Percentiles rank a stretch among this genome's conserved stretches.
phyloP scores from a whole-genome alignment of 306 rosid genomes.

The Carpinus fangiana region DNA sequence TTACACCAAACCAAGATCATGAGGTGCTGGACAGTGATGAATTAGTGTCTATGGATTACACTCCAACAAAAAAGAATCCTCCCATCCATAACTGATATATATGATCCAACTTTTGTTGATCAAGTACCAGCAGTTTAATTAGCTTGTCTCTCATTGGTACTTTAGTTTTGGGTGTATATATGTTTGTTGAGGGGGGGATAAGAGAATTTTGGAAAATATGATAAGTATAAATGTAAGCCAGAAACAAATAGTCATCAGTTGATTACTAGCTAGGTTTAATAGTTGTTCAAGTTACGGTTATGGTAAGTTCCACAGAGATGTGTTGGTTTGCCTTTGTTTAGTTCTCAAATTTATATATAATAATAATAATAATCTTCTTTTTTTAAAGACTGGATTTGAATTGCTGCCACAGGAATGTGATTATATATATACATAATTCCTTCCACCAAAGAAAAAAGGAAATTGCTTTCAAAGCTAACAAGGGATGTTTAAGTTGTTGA shows the following conservation, averaged over 20 bases:
- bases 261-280: not conserved
- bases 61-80: constrained; percentile 82
- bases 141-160: not conserved
- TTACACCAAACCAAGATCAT: constrained; percentile 31
- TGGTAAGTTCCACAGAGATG: not conserved
- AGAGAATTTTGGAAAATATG: not conserved
- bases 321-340: not conserved
- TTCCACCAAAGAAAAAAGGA: not conserved
- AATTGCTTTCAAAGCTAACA: not conserved
- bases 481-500: not conserved
- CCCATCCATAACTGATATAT: constrained; percentile 72
- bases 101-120: not conserved
- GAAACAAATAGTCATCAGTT: not conserved
- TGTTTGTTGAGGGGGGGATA: not conserved
- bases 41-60: constrained; percentile 72
- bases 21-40: constrained; percentile 40
- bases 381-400: not conserved
- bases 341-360: constrained; percentile 2
- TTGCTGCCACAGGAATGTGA: not conserved
- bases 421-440: not conserved
- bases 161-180: not conserved
- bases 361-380: not conserved
- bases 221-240: not conserved
- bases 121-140: not conserved
- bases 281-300: not conserved